These are phyloP conservation scores for Mycosphaerella arachidis DNA, from an alignment of 2,329 filamentous ascomycete species.

Conservation along the genomic window DNA sequence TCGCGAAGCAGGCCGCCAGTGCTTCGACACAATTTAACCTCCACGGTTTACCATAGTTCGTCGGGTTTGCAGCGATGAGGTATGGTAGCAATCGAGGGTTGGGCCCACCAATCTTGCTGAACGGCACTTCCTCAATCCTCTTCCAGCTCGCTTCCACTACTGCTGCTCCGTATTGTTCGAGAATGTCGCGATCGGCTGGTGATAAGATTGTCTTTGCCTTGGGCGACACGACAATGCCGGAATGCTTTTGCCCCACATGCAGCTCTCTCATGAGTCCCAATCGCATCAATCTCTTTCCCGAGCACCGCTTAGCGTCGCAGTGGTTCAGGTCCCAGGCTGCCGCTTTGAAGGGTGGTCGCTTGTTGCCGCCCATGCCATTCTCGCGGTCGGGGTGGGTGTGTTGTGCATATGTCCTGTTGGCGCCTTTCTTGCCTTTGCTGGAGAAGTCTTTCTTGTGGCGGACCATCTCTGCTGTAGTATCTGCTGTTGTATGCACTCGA, in stretches of 20 bases:
- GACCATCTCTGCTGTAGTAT: slow-evolving; percentile 11
- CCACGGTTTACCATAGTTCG: slow-evolving; percentile 97
- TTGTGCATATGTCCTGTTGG: slow-evolving; percentile 28
- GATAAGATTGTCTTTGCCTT: slow-evolving; percentile 85
- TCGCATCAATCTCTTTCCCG: slow-evolving; percentile 88
- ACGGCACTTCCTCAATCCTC: slow-evolving; percentile 83
- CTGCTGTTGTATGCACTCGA: neutral
- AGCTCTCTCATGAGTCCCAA: slow-evolving; percentile 91
- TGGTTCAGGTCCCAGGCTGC: slow-evolving; percentile 98
- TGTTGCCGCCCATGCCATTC: slow-evolving; percentile 23
- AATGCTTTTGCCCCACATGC: slow-evolving; percentile 84
- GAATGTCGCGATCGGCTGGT: slow-evolving; percentile 72
- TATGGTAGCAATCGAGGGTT: slow-evolving; percentile 90
- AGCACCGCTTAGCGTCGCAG: slow-evolving; percentile 95
- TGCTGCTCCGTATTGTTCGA: slow-evolving; percentile 86
- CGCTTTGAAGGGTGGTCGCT: slow-evolving; percentile 69
- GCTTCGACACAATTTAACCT: slow-evolving; percentile 94
- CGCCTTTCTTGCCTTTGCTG: slow-evolving; percentile 66
- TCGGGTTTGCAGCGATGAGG: slow-evolving; percentile 90
- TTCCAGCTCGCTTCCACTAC: slow-evolving; percentile 99
- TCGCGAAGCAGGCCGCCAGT: slow-evolving; percentile 84
- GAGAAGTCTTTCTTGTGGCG: slow-evolving; percentile 91
- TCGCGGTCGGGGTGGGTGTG: slow-evolving; percentile 29
- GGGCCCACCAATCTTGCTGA: slow-evolving; percentile 84
- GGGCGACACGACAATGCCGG: slow-evolving; percentile 88